A percentile compares a stretch with the other conserved stretches of the same genome.
Conservation (phyloP, 2,329 filamentous ascomycete genomes). For the Xylaria sp. region DNA sequence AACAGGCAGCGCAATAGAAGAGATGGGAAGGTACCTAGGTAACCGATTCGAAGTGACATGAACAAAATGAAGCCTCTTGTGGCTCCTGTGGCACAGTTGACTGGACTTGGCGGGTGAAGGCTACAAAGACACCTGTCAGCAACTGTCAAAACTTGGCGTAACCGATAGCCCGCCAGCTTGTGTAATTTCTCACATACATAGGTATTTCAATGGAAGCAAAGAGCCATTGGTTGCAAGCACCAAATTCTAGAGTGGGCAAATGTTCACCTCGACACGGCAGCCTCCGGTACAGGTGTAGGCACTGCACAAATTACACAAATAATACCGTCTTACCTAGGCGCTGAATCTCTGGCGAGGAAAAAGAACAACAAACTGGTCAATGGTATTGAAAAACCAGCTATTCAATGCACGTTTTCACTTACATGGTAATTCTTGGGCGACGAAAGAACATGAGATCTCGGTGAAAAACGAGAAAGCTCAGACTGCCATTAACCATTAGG, state of each 20-base stretch:
- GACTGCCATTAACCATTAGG: too few species aligned
- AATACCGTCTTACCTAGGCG: too few species aligned
- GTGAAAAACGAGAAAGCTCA: too few species aligned
- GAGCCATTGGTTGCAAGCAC: not conserved
- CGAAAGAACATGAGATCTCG: too few species aligned
- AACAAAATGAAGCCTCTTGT: too few species aligned
- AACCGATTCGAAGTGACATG: too few species aligned
- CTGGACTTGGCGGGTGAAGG: not conserved
- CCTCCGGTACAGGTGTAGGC: too few species aligned
- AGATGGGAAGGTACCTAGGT: too few species aligned
- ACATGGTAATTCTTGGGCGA: too few species aligned
- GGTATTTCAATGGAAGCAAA: not conserved
- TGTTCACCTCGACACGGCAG: too few species aligned
- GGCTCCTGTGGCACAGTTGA: constrained; percentile 7
- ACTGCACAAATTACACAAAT: too few species aligned
- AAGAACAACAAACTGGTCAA: not conserved
- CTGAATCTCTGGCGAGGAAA: too few species aligned
- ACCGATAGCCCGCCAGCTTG: not conserved
- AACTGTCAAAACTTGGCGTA: not conserved
- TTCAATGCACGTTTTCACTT: not conserved
- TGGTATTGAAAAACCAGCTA: not conserved
- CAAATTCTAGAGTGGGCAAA: not conserved
- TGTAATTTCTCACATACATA: not conserved
- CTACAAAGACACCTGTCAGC: not conserved
- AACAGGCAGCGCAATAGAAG: not conserved